These are phyloP conservation scores for Marasmius oreades DNA, from an alignment of 1,284 basidiomycete species.

Conservation along the genomic window DNA sequence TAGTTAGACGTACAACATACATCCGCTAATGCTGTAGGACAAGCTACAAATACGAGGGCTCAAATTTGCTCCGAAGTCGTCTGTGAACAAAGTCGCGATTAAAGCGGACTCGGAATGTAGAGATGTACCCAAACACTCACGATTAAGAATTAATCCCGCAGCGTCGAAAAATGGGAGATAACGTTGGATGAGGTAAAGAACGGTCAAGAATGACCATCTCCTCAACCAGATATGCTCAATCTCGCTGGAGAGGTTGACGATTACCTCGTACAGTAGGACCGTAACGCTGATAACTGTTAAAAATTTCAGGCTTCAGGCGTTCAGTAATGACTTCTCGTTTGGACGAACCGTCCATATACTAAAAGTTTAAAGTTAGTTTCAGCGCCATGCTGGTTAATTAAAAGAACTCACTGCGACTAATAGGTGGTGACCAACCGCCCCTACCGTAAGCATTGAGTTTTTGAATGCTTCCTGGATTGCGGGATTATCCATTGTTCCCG, in stretches of 20 bases:
- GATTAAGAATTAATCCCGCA: neutral
- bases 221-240: neutral
- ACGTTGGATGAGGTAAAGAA: neutral
- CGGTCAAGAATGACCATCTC: neutral
- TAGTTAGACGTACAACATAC: too few relatives aligned
- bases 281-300: neutral
- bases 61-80: too few relatives aligned
- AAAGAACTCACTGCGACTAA: too few relatives aligned
- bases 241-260: neutral
- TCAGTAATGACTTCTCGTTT: too few relatives aligned
- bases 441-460: too few relatives aligned
- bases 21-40: neutral
- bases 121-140: neutral
- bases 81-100: neutral
- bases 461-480: too few relatives aligned
- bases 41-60: neutral
- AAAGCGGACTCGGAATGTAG: neutral
- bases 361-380: too few relatives aligned
- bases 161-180: constrained; percentile 1
- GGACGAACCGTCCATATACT: too few relatives aligned
- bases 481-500: too few relatives aligned
- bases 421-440: too few relatives aligned
- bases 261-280: neutral
- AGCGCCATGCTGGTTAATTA: too few relatives aligned
- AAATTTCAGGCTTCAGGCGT: neutral